These are phyloP conservation scores for Populus alba DNA, from an alignment of 345 rosid species.

Conservation along the genomic window DNA sequence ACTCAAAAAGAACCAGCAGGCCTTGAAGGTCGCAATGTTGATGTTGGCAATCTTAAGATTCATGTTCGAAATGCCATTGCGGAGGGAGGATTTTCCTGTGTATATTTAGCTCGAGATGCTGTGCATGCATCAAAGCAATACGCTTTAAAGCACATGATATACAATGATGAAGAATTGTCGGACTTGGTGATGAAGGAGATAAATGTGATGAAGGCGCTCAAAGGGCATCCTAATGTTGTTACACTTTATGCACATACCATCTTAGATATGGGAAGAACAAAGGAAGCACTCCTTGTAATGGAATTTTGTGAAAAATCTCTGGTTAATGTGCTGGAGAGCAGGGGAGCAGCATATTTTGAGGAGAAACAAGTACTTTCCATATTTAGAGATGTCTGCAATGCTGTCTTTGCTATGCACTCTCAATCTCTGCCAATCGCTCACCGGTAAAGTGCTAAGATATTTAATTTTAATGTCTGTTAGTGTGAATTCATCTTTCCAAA, in stretches of 20 bases:
- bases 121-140: conserved; percentile 68
- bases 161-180: conserved; percentile 79
- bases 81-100: conserved; percentile 95
- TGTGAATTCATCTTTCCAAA: not conserved
- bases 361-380: conserved; percentile 76
- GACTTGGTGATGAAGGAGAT: conserved; percentile 80
- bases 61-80: conserved; percentile 74
- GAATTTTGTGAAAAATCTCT: conserved; percentile 89
- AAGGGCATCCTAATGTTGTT: conserved; percentile 89
- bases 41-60: conserved; percentile 75
- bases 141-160: conserved; percentile 92
- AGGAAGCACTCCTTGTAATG: conserved; percentile 90
- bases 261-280: conserved; percentile 86
- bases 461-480: not conserved
- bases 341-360: conserved; percentile 81
- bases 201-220: conserved; percentile 69
- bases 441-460: conserved; percentile 43
- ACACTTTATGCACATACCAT: conserved; percentile 61
- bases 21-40: conserved; percentile 85
- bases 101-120: conserved; percentile 79
- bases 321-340: conserved; percentile 69
- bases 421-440: conserved; percentile 91
- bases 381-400: conserved; percentile 89
- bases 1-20: conserved; percentile 77
- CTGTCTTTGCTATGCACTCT: conserved; percentile 93